phyloP scores from a whole-genome alignment of 176 grass and related monocot genomes.

The Secale cereale region DNA sequence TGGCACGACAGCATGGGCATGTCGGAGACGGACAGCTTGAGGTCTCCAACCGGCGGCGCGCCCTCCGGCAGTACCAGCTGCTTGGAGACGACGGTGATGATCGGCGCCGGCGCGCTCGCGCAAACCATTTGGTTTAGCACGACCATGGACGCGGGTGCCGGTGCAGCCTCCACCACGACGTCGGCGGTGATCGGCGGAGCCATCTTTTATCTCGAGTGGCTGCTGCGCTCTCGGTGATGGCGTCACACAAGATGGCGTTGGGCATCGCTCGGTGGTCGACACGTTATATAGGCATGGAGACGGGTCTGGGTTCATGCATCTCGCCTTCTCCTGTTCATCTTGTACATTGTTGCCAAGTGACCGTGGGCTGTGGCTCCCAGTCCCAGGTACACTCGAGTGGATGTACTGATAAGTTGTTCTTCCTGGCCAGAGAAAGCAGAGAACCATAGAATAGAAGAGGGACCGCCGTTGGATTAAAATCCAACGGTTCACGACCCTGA shows the following conservation, averaged over 20 bases:
- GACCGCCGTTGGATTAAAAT: no score
- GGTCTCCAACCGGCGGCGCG: conserved; percentile 26
- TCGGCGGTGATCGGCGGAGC: conserved; percentile 22
- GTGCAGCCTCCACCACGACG: conserved; percentile 15
- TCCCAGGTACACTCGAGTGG: background rate
- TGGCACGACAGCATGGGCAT: conserved; percentile 98
- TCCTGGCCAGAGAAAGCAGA: background rate
- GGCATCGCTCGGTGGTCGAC: background rate
- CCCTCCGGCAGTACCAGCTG: conserved; percentile 32
- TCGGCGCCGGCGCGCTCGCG: background rate
- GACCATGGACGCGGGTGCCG: background rate
- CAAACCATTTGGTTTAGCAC: background rate
- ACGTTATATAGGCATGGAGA: conserved; percentile 31
- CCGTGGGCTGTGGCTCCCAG: background rate
- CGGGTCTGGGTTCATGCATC: background rate
- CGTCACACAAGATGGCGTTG: background rate
- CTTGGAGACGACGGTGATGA: conserved; percentile 44
- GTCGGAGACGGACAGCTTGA: conserved; percentile 87
- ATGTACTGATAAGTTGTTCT: background rate
- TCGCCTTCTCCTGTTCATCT: background rate
- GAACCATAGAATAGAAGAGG: background rate
- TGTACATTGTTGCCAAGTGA: background rate
- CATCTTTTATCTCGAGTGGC: conserved; percentile 9
- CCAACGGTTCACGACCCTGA: no score
- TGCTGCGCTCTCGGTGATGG: background rate